A percentile compares a stretch with the other conserved stretches of the same genome.
phyloP scores from a whole-genome alignment of 176 grass and related monocot genomes.

The Carex pumila region DNA sequence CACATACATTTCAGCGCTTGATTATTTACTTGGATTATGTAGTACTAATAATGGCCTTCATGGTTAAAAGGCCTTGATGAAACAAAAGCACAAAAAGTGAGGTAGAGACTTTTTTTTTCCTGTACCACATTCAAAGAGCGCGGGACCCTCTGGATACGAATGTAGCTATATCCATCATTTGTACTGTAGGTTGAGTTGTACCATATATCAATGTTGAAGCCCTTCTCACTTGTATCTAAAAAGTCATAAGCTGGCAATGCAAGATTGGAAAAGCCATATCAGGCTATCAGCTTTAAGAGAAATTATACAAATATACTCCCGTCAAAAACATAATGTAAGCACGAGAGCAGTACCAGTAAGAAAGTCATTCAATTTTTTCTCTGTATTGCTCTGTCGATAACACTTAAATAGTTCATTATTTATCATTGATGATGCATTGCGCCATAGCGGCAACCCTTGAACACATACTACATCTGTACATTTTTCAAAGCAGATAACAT shows the following conservation, averaged over 20 bases:
- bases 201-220: conserved; percentile 70
- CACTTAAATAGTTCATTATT: conserved; percentile 76
- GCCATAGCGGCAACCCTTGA: conserved; percentile 64
- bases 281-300: neutral
- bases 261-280: neutral
- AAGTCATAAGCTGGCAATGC: conserved; percentile 71
- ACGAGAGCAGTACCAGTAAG: conserved; percentile 38
- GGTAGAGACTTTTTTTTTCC: neutral
- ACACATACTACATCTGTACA: conserved; percentile 62
- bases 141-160: conserved; percentile 51
- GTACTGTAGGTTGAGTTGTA: conserved; percentile 91
- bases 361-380: conserved; percentile 63
- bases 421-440: conserved; percentile 47
- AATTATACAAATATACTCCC: neutral
- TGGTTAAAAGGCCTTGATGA: neutral
- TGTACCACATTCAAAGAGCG: conserved; percentile 69
- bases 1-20: too few species aligned
- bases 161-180: conserved; percentile 23
- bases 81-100: neutral
- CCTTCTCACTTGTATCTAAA: conserved; percentile 52
- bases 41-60: neutral
- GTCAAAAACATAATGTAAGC: neutral
- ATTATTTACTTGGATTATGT: neutral
- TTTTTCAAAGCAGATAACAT: conserved; percentile 6
- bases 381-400: conserved; percentile 46